Percentiles rank a stretch among this genome's conserved stretches.
Evolutionary conservation across 805 yeast species (phyloP).

Genomic region (Tetrapisispora fleetii): DNA sequence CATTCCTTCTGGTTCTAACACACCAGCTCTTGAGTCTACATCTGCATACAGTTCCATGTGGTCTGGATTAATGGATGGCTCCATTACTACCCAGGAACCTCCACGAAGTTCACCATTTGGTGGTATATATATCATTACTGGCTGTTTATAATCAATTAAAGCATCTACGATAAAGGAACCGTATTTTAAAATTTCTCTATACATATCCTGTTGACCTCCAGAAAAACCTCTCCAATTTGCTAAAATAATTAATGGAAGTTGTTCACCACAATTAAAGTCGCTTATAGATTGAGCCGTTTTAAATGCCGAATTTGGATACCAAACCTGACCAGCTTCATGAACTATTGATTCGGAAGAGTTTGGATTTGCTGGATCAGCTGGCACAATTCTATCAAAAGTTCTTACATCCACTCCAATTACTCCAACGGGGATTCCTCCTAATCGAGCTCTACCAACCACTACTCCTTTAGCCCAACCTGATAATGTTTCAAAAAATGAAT

Average conservation of each 20-base stretch:
- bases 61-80: constrained; percentile 91
- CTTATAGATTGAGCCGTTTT: constrained; percentile 98
- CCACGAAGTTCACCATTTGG: constrained; percentile 98
- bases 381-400: constrained; percentile 75
- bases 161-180: constrained; percentile 98
- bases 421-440: constrained; percentile 98
- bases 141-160: constrained; percentile 89
- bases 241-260: constrained; percentile 89
- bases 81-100: constrained; percentile 99
- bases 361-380: constrained; percentile 99
- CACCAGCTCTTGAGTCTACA: constrained; percentile 91
- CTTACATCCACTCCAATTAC: constrained; percentile 93
- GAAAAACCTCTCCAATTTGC: constrained; percentile 99
- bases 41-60: constrained; percentile 99
- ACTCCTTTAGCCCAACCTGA: constrained; percentile 99
- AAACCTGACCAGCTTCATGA: constrained; percentile 98
- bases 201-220: constrained; percentile 99
- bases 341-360: constrained; percentile 77
- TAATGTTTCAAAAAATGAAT: constrained; percentile 89
- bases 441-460: constrained; percentile 95
- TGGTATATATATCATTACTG: constrained; percentile 93
- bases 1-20: constrained; percentile 97
- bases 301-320: constrained; percentile 99
- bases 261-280: constrained; percentile 97
- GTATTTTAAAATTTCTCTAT: constrained; percentile 92